Evolutionary conservation across 176 grass and related monocot genomes (phyloP).

Genomic region (Chrysopogon serrulatus): DNA sequence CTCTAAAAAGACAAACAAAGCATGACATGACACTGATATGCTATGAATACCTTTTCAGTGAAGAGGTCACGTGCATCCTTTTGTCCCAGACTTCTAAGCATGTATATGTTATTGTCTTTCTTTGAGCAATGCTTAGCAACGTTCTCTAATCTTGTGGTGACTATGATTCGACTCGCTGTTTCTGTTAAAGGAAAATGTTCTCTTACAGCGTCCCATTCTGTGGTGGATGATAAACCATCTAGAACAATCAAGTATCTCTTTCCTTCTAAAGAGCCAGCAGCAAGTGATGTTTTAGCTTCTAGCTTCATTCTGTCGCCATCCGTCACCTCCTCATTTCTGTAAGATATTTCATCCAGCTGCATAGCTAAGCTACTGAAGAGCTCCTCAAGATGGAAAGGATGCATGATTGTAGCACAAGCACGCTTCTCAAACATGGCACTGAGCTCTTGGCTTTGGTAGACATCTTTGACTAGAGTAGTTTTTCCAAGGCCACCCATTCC

Average conservation of each 20-base stretch:
- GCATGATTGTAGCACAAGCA: too few species aligned
- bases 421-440: too few species aligned
- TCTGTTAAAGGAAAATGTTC: neutral
- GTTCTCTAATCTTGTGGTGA: conserved; percentile 8
- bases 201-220: conserved; percentile 1
- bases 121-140: neutral
- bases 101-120: neutral
- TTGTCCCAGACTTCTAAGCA: neutral
- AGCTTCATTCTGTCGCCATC: neutral
- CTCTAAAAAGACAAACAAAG: too few species aligned
- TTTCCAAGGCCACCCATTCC: too few species aligned
- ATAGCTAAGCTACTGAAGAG: neutral
- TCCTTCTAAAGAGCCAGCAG: neutral
- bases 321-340: neutral
- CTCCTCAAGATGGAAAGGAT: too few species aligned
- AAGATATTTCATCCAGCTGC: neutral
- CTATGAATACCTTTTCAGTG: neutral
- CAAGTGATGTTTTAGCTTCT: neutral
- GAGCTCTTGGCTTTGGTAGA: too few species aligned
- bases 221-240: neutral
- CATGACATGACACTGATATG: too few species aligned
- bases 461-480: too few species aligned
- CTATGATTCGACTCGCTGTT: neutral
- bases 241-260: conserved; percentile 15
- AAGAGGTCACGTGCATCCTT: conserved; percentile 2